phyloP scores from a whole-genome alignment of 257 asterid species.

The Mentha longifolia region DNA sequence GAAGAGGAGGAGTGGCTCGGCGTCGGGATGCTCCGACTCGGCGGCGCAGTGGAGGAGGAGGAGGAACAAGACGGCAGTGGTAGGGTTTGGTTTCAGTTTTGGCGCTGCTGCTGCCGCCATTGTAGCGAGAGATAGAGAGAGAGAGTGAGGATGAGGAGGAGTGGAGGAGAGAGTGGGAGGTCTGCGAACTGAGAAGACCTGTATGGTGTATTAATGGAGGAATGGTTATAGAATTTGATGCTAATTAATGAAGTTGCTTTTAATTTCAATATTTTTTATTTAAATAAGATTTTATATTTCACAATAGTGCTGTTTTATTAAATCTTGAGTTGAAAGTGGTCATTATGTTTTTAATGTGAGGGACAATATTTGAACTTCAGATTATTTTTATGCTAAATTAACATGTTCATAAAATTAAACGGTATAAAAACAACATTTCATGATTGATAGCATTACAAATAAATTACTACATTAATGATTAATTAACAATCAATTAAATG shows the following conservation, averaged over 20 bases:
- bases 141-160: not conserved
- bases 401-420: too few relatives aligned
- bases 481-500: not conserved
- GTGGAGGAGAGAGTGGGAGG: slow-evolving; percentile 6
- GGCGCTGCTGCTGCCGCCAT: slow-evolving; percentile 39
- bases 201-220: slow-evolving; percentile 21
- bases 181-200: slow-evolving; percentile 2
- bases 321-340: too few relatives aligned
- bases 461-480: too few relatives aligned
- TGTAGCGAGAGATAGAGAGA: slow-evolving; percentile 25
- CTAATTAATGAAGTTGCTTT: slow-evolving; percentile 16
- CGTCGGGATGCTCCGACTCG: slow-evolving; percentile 61
- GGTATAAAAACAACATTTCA: too few relatives aligned
- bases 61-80: slow-evolving; percentile 36
- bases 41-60: slow-evolving; percentile 41
- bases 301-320: too few relatives aligned
- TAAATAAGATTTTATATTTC: too few relatives aligned
- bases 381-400: too few relatives aligned
- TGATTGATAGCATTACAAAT: too few relatives aligned
- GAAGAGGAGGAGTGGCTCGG: slow-evolving; percentile 54
- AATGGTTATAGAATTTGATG: slow-evolving; percentile 21
- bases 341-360: not conserved
- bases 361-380: not conserved
- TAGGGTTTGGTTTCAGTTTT: slow-evolving; percentile 22
- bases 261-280: not conserved